Evolutionary conservation across 371 early-diverging fungal species (phyloP), one percentile per base, ranked within the genome.

Genomic region (Apophysomyces sp.): DNA sequence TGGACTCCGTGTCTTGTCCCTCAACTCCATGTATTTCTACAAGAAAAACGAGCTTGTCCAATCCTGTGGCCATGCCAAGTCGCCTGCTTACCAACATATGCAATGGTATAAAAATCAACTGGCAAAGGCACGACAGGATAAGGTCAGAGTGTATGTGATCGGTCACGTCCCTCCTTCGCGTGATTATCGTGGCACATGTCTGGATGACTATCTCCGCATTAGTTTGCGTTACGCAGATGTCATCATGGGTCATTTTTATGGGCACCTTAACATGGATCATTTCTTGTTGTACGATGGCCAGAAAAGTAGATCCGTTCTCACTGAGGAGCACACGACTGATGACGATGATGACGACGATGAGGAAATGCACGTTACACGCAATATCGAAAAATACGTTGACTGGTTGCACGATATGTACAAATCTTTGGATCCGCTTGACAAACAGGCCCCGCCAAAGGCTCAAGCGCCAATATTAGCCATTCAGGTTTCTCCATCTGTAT

Each of bases 191-290:
- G 63, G 61, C 41, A 70, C 82, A 5, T 94, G 94, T 62, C 80
- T 85, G 59, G 66, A 66, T 9, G 76, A 71, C 11, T 94, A 90
- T 62, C 67, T 83, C 21, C 73, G 74, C 44, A 76, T 91, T 32
- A 76, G 90, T 13, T 69, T 83, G 3, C 66, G 72, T 36, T 85
- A 78, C 71, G 68, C 81, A 65, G 85, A 91, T 57, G 74, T 84
- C 1, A 86, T 94, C 51, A 71, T 82, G 27, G 89, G 90, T 16
- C 91, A 92, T 71, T 76, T 92, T 57, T 92, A 78, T 67, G 94
- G 93, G 3, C 94, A 94, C 74, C 82, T 88, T 65, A 94, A 94
- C 72, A 87, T 87, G 74, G 94, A 94, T 63, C 86, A 89, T 57
- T 89, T 92, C 60, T 68, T 84, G 21, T 77, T 89, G 55, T 74